Base-by-base conservation (phyloP, 1,139 yeast genomes). In the Kurtzmaniella quercitrusa region DNA sequence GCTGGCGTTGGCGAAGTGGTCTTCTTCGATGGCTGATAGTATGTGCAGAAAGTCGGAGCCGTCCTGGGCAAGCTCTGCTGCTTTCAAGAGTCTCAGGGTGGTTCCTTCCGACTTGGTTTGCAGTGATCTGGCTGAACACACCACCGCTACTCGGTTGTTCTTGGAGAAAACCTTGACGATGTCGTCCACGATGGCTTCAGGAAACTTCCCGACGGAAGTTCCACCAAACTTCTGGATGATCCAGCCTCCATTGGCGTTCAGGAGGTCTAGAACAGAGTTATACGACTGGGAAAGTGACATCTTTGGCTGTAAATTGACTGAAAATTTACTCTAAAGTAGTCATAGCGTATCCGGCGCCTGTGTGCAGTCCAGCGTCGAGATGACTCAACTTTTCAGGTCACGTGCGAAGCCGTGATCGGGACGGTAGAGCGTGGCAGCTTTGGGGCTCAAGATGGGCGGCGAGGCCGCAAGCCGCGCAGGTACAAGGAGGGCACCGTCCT, bases 181-280 rank as follows among this genome's bases (percentile, higher is more conserved):
- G 52, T 89, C 88, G 51, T 85, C 85, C 15, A 90, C 91, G 44
- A 93, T 93, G 51, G 83, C 78, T 44, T 75, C 80, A 6, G 97
- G 88, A 62, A 91, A 91, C 62, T 93, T 93, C 25, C 98, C 98
- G 34, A 93, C 96, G 39, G 95, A 84, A n/a, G 98, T 93, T 43
- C 98, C 98, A 38, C 98, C 98, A 57, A 88, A 93, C 65, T 93
- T 93, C 63, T 93, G 98, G 8, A 93, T 86, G 18, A 93, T 68
- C 97, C 98, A 91, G 16, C 81, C 81, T 23, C 48, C 44, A n/a
- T 51, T 44, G 24, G 53, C 49, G 23, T 59, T 60, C 23, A 38
- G 44, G 41, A 73, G 59, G 50, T 73, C 78, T 37, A 68, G 58
- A 34, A 73, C 74, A 3, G 77, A 71, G 46, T 69, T 72, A 49